Base-by-base conservation (phyloP, 2,329 filamentous ascomycete genomes). In the Pseudogymnoascus sp. region DNA sequence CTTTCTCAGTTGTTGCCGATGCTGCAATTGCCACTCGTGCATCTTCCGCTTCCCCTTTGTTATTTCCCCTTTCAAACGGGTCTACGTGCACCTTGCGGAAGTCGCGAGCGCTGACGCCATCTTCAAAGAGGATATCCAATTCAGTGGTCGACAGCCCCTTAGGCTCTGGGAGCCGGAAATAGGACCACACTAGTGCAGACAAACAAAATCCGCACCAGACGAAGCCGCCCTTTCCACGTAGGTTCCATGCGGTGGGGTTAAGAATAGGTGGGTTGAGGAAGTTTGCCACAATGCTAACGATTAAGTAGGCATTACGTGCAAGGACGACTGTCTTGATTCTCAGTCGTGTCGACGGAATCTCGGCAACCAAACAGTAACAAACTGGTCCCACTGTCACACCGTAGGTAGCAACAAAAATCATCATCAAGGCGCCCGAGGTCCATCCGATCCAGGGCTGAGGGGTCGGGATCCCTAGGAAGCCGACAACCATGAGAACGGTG, bases 61-160 rank as follows among this genome's bases (percentile, higher is more conserved):
- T 47, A 23, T 47, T 47, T 47, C 42, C 40, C 18, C 23, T 50
- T 38, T 35, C 28, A 56, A 61, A 61, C 37, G 23, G 10, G 21
- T 61, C 38, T 25, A 61, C 59, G 12, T n/a, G 8, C n/a, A 40
- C 37, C 33, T 37, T 44, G 5, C 84, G 82, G 73, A 74, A 78
- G 53, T 76, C 73, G 16, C 74, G 67, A 8, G 76, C 75, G 16
- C 71, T 66, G 1, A 76, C 67, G 18, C 69, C 71, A 53, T 72
- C 69, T 63, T 74, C 71, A 66, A 79, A 79, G 53, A 79, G 61
- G 3, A 77, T 68, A 65, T 78, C 77, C 16, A 79, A 64, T 68
- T 79, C 77, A 35, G 71, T 73, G 63, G 74, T 77, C 2, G 74
- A 76, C 14, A 76, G 67, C 6, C 73, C 75, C 66, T 73, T 75